Base-by-base conservation (phyloP, 2,329 filamentous ascomycete genomes). In the Fusarium pseudograminearum region DNA sequence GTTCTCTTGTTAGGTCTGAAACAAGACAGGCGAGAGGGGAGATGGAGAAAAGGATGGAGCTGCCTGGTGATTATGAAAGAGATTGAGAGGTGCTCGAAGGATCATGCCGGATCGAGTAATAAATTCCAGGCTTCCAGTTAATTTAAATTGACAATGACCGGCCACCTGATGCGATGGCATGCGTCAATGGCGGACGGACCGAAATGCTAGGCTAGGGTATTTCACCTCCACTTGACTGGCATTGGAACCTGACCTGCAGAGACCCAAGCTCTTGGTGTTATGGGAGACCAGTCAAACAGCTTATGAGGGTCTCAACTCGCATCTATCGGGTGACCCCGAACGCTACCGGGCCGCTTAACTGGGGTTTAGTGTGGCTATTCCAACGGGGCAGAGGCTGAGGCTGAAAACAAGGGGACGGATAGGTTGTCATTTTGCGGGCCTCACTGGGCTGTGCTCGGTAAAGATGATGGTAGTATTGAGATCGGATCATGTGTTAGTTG, bases 201-300 rank as follows among this genome's bases (percentile, higher is more conserved):
- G 64, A 65, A 46, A 34, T 51, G 18, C 33, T 51, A 28, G 14
- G 24, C 34, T 28, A 51, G 33, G 33, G 48, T 40, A 51, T 36
- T 51, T 28, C n/a, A 51, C 34, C 26, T 40, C 34, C 33, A 31
- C 48, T 51, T 12, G 33, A 40, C 44, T 51, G 50, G 61, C 45
- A 56, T 46, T 73, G 45, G 69, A 72, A 74, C 72, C 64, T 74
- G 63, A 71, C 69, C 44, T 65, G 69, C 69, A 74, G 67, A 53
- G 40, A 53, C 42, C 62, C 33, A 65, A 42, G 58, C 58, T 57
- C 54, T 67, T 53, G 48, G 56, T 58, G 58, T 44, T 44, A 40
- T 45, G 57, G 41, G 36, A 51, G 61, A 48, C 71, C 71, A 74
- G 55, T 65, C 47, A 61, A 57, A 66, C 55, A 61, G 36, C 60